Conservation (phyloP, 2,329 filamentous ascomycete genomes). For the Colletotrichum cuscutae region DNA sequence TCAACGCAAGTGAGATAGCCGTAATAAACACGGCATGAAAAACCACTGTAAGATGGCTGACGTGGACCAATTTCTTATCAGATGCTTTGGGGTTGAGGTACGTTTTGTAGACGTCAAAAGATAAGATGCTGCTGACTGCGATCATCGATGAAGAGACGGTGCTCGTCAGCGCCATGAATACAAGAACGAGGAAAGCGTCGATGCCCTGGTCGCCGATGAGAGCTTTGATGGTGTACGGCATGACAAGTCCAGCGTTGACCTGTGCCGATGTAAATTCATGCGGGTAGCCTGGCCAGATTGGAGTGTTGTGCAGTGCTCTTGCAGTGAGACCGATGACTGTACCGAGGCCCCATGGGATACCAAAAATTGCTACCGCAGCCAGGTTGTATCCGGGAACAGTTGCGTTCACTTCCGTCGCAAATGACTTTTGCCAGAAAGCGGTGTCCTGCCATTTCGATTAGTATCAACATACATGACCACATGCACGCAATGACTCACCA, state of each 20-base stretch:
- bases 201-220: neutral
- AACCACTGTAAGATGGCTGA: neutral
- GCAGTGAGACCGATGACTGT: neutral
- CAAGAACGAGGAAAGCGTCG: neutral
- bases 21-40: neutral
- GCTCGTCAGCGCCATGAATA: neutral
- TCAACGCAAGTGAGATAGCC: neutral
- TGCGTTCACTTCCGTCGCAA: neutral
- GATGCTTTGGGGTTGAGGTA: neutral
- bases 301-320: neutral
- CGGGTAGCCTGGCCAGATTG: constrained; percentile 49
- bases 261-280: neutral
- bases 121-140: neutral
- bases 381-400: neutral
- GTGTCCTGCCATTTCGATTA: neutral
- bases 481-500: neutral
- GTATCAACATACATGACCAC: neutral
- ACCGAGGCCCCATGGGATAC: constrained; percentile 11
- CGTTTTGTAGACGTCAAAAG: neutral
- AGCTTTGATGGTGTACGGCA: neutral
- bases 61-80: neutral
- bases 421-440: neutral
- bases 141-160: neutral
- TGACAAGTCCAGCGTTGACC: neutral
- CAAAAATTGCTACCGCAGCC: constrained; percentile 3